phyloP scores from a whole-genome alignment of 2,329 filamentous ascomycete species.

The Pseudogymnoascus verrucosus region DNA sequence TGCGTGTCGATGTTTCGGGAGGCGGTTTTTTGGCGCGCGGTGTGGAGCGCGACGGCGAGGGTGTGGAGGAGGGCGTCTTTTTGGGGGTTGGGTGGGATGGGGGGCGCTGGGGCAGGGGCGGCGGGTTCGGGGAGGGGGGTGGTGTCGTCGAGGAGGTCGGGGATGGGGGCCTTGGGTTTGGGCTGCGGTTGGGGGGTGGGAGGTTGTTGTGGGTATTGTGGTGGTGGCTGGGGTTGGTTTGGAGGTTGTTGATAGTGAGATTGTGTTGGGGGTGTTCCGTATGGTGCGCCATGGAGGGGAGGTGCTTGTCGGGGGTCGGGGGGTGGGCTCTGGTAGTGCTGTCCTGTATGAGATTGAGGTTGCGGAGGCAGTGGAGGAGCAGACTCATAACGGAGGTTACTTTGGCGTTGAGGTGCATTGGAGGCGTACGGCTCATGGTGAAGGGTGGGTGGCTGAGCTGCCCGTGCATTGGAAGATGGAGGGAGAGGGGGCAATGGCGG shows the following conservation, averaged over 20 bases:
- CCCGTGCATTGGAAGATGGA: slow-evolving; percentile 14
- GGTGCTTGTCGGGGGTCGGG: slow-evolving; percentile 10
- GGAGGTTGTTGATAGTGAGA: slow-evolving; percentile 11
- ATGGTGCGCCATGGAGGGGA: slow-evolving; percentile 9
- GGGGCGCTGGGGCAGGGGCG: too few relatives aligned
- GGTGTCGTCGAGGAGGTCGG: too few relatives aligned
- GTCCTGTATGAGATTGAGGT: slow-evolving; percentile 18
- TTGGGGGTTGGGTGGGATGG: slow-evolving; percentile 90
- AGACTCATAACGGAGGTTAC: slow-evolving; percentile 25
- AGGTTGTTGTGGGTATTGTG: slow-evolving; percentile 25
- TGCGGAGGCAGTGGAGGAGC: slow-evolving; percentile 26
- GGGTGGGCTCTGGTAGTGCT: slow-evolving; percentile 18
- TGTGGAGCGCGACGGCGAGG: slow-evolving; percentile 61
- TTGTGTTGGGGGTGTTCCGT: slow-evolving; percentile 13
- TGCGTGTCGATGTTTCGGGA: slow-evolving; percentile 68
- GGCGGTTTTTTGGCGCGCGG: slow-evolving; percentile 60
- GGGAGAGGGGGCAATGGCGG: slow-evolving; percentile 24
- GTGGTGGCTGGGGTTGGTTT: slow-evolving; percentile 10
- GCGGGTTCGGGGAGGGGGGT: too few relatives aligned
- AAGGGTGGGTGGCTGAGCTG: slow-evolving; percentile 14
- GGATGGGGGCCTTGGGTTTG: too few relatives aligned
- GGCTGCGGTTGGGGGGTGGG: too few relatives aligned
- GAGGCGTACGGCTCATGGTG: slow-evolving; percentile 14
- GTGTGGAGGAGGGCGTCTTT: slow-evolving; percentile 80
- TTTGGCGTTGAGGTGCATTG: slow-evolving; percentile 21